These are phyloP conservation scores for Penicillium nordicum DNA, from an alignment of 2,329 filamentous ascomycete species.

Conservation along the genomic window DNA sequence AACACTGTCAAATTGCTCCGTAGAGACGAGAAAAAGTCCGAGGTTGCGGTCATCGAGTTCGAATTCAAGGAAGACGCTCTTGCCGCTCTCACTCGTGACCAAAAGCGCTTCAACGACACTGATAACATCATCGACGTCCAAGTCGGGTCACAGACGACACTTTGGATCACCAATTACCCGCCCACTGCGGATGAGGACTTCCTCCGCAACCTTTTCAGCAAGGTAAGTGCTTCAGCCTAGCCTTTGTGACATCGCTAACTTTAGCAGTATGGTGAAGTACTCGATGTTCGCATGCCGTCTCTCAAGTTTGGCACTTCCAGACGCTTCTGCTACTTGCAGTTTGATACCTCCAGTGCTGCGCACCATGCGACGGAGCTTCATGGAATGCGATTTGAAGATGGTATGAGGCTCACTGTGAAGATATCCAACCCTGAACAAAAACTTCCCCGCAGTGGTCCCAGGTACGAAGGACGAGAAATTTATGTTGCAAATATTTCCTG, in stretches of 20 bases:
- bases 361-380: constrained; percentile 70
- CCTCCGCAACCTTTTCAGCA: constrained; percentile 56
- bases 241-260: constrained; percentile 11
- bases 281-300: constrained; percentile 84
- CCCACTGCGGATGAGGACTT: constrained; percentile 48
- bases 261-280: constrained; percentile 68
- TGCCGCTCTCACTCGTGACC: constrained; percentile 75
- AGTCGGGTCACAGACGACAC: constrained; percentile 71
- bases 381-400: constrained; percentile 64
- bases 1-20: constrained; percentile 68
- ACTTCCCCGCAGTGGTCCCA: constrained; percentile 73
- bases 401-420: constrained; percentile 68
- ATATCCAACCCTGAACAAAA: constrained; percentile 79
- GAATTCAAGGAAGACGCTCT: constrained; percentile 73
- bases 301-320: constrained; percentile 84
- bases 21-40: constrained; percentile 58
- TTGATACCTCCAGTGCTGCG: constrained; percentile 65
- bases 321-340: constrained; percentile 95
- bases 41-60: constrained; percentile 81
- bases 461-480: constrained; percentile 83
- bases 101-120: constrained; percentile 68
- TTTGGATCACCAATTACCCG: constrained; percentile 91
- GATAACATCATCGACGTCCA: constrained; percentile 66
- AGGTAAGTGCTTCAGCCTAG: constrained; percentile 35
- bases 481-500: constrained; percentile 69